Percentiles rank a stretch among this genome's conserved stretches.
Conservation (phyloP, 495 filamentous ascomycete genomes). For the Clavariopsis aquatica region DNA sequence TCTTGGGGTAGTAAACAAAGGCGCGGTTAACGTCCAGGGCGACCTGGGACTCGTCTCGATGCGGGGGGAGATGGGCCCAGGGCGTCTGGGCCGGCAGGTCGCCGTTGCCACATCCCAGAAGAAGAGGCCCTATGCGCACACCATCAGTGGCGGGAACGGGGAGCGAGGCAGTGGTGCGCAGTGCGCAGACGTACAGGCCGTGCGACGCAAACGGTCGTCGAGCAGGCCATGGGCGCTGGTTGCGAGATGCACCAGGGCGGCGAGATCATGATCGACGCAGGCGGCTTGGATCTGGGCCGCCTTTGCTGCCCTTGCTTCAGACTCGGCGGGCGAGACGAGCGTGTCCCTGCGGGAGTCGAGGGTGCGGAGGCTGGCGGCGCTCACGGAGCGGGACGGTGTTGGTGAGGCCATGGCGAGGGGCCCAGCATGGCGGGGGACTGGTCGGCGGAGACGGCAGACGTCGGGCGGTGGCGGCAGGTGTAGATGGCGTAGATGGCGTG, state of each 20-base stretch:
- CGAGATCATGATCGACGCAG: constrained; percentile 65
- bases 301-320: constrained; percentile 41
- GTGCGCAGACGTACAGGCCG: constrained; percentile 81
- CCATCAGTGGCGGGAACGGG: constrained; percentile 6
- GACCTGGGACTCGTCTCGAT: constrained; percentile 87
- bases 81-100: constrained; percentile 26
- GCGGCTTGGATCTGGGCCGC: constrained; percentile 61
- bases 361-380: constrained; percentile 18
- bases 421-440: constrained; percentile 5
- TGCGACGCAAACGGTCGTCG: constrained; percentile 73
- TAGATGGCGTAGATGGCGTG: too few relatives aligned
- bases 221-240: constrained; percentile 74
- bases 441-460: background rate
- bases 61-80: constrained; percentile 62
- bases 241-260: constrained; percentile 64
- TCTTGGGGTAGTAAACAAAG: constrained; percentile 90
- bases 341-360: constrained; percentile 1
- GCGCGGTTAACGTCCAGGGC: constrained; percentile 88
- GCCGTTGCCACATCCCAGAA: constrained; percentile 61
- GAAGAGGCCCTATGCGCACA: constrained; percentile 67
- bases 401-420: constrained; percentile 45
- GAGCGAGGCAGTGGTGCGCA: constrained; percentile 11
- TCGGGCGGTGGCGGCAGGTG: background rate
- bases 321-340: background rate
- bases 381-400: constrained; percentile 21